These are phyloP conservation scores for Tulasnella sp. DNA, from an alignment of 768 basidiomycete genomes.

Conservation along the genomic window DNA sequence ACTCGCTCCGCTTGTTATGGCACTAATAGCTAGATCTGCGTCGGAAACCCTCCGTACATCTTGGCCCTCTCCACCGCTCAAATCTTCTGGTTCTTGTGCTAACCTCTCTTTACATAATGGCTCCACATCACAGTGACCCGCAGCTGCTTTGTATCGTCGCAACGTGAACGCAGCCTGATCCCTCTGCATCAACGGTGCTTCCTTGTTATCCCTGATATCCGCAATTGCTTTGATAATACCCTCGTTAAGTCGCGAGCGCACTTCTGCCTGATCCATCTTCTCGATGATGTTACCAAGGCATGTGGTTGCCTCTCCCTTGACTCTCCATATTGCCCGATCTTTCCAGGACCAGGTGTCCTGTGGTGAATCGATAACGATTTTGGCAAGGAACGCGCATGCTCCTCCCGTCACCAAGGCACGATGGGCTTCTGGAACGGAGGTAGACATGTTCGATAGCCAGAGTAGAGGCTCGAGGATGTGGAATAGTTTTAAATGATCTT, in stretches of 20 bases:
- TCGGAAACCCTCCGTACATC: no score
- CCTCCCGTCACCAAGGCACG: neutral
- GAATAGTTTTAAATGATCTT: neutral
- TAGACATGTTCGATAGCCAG: neutral
- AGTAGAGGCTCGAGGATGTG: neutral
- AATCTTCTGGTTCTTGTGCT: neutral
- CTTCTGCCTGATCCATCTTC: neutral
- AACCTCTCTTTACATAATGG: neutral
- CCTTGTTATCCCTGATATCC: neutral
- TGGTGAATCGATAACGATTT: neutral
- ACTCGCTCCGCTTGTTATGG: no score
- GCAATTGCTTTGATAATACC: neutral
- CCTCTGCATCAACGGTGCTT: neutral
- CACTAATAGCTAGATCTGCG: no score
- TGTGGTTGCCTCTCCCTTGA: neutral
- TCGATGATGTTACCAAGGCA: neutral
- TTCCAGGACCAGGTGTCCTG: neutral
- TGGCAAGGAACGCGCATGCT: neutral
- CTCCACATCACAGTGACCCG: neutral
- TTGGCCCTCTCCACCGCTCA: neutral
- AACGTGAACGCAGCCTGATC: neutral
- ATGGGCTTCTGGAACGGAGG: neutral
- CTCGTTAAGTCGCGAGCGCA: neutral
- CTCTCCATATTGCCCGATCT: neutral
- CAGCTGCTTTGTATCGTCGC: neutral